Base-by-base conservation (phyloP, 306 rosid genomes). In the Sechiopsis laciniata region DNA sequence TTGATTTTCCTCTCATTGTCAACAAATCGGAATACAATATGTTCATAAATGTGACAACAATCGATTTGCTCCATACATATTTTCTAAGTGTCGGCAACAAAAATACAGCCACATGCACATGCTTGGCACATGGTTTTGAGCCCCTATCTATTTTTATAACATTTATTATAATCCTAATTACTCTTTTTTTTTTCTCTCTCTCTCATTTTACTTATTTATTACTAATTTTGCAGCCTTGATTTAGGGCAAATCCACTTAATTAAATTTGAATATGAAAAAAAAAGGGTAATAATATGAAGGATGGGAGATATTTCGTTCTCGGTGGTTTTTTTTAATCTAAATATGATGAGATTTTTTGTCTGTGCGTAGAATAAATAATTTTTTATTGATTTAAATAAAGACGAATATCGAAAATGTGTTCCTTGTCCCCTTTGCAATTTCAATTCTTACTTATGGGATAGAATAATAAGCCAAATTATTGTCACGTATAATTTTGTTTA, bases 1-100 rank as follows among this genome's bases (percentile, higher is more conserved):
- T 7, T 71, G 60, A 71, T 71, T 71, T 50, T 71, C 26, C 26
- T 26, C 48, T 71, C 24, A 52, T 71, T 71, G 74, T 71, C 74
- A 51, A 24, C 10, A 15, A 71, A 71, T 71, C 19, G 17, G 61
- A 29, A 42, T 50, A 53, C 46, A 69, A 20, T 50, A 69, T 50
- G 74, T 46, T 69, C 19, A 52, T 71, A 53, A 71, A 71, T 71
- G 48, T 21, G 50, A 48, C n/a, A 50, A 14, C 40, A 48, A 48
- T 40, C 5, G 52, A 48, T 50, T 69, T 21, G 74, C 10, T 22
- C 42, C 59, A 69, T 46, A 5, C 6, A 40, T 40, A 6, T 40
- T 40, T 40, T 40, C 46, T 0, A 40, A 40, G 46, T 40, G 46
- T 40, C 46, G 46, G 46, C 46, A 40, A 40, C 46, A 7, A 40